Base-by-base conservation (phyloP, 495 filamentous ascomycete species). In the Trichoderma orchidacearum region DNA sequence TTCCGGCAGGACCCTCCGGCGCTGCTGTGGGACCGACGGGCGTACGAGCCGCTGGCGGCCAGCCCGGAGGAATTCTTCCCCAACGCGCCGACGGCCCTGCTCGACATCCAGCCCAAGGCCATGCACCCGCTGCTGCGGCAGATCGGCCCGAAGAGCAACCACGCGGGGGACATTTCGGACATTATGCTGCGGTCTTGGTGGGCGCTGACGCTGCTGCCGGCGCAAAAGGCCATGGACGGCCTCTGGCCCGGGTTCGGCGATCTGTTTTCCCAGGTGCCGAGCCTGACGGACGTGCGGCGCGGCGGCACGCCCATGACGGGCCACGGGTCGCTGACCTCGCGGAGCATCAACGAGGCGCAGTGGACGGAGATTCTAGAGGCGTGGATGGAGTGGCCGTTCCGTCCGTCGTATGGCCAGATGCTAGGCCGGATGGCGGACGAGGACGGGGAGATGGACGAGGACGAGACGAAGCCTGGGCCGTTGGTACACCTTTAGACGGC, bases 21-120 rank as follows among this genome's bases (percentile, higher is more conserved):
- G 5, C 68, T 89, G 1, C 56, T 69, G 52, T 89, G 81, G 81
- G 85, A 90, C 62, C 79, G 76, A 4, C 82, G 86, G 27, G 69
- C 67, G 7, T 81, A 75, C 45, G 80, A 86, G 21, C 77, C 81
- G 3, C 63, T 87, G 7, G 27, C 45, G 3, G 30, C 51, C 34
- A 27, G 8, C 11, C 27, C 25, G 1, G 45, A 34, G 4, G 86
- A 90, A 57, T 75, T 85, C 56, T 84, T 70, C 60, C 84, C 81
- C 9, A 69, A 70, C 34, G 55, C 66, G 5, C 61, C 58, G 1
- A 65, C 64, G 35, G 58, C 61, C 53, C 64, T 77, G n/a, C 55
- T 77, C 9, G 75, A 77, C 59, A 70, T 76, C 55, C 72, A 77
- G 53, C 70, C 74, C 28, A 72, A 69, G 41, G 61, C 62, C 11